Base-by-base conservation (phyloP, 192 early-diverging fungal genomes). In the Mortierella alpina region DNA sequence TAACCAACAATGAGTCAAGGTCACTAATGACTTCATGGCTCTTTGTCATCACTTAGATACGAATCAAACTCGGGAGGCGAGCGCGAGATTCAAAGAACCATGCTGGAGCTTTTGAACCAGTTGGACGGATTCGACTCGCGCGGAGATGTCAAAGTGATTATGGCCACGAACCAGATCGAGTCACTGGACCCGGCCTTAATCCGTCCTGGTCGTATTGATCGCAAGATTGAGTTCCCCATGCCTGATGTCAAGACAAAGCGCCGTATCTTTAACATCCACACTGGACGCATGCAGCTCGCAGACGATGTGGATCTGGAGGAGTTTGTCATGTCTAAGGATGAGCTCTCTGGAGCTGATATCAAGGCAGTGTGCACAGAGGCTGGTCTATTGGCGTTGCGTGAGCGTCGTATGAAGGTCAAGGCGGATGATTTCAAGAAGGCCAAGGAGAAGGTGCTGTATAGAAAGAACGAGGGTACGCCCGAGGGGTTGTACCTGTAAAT, bases 281-380 rank as follows among this genome's bases (percentile, higher is more conserved):
- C 98, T 12, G 86, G 92, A 51, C 90, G 95, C 53, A 99, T 99
- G 98, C 97, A 93, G 51, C 84, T 99, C 18, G 92, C 96, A 4
- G 94, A 93, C 39, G 98, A 99, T 84, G 98, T 99, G 7, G 97
- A 99, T 80, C 75, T 99, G 78, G 98, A 99, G 67, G 98, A 99
- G 76, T 97, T 98, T 90, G 95, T 99, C 54, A 98, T 97, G 96
- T 94, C 96, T 11, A 99, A 99, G 86, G 98, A 99, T 85, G 98
- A 99, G 80, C 87, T 99, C 51, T 95, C 94, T 59, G 98, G 98
- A 58, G 98, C 98, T 22, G 98, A 99, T 85, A 96, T 99, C 70
- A 99, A 99, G 91, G 98, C 98, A 60, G 95, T 99, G 68, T 99
- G 98, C 86, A 99, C 98, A 7, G 98, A 99, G 82, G 92, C 98